Evolutionary conservation across 192 early-diverging fungal genomes (phyloP), one percentile per base, ranked within the genome.

Genomic region (Umbelopsis isabellina): DNA sequence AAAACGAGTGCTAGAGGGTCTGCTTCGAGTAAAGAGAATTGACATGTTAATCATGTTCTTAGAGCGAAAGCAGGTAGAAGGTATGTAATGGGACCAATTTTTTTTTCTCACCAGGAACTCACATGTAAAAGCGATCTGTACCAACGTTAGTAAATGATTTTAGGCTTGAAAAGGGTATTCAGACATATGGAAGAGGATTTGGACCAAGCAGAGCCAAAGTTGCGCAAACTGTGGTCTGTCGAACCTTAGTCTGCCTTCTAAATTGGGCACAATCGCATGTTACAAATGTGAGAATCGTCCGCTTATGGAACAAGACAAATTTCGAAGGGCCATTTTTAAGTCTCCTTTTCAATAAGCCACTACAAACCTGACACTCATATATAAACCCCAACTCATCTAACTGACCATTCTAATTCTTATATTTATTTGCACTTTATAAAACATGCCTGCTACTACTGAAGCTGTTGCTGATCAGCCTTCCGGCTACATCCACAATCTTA

Each of bases 41-140:
- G 75, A 77, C 22, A 77, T 77, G 75, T 41, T 77, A 23, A 52
- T 77, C 18, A 72, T 72, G 75, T 77, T 77, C 21, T 23, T 77
- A 13, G 67, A 53, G 13, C 61, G 64, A 16, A 50, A 68, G 15
- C 71, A 71, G 16, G 20, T 46, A 48, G 66, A 72, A 77, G 70
- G 75, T 77, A 77, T 30, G 25, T 49, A 22, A 27, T 35, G 18
- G 18, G 55, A 61, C 30, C 0, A 41, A 6, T 41, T 41, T 41
- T 41, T 41, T 41, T 41, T 61, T 61, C 55, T 61, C 55, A 61
- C 37, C 55, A 61, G 55, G 27, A 12, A 27, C 55, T 61, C 55
- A 61, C 55, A 61, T 61, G 55, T 61, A 61, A 58, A 15, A 58
- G 1, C 15, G 27, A 41, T 41, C 2, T 41, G 37, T 41, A 30